Percentiles rank a stretch among this genome's conserved stretches.
Evolutionary conservation across 805 yeast genomes (phyloP).

Genomic region (Sugiyamaella americana): DNA sequence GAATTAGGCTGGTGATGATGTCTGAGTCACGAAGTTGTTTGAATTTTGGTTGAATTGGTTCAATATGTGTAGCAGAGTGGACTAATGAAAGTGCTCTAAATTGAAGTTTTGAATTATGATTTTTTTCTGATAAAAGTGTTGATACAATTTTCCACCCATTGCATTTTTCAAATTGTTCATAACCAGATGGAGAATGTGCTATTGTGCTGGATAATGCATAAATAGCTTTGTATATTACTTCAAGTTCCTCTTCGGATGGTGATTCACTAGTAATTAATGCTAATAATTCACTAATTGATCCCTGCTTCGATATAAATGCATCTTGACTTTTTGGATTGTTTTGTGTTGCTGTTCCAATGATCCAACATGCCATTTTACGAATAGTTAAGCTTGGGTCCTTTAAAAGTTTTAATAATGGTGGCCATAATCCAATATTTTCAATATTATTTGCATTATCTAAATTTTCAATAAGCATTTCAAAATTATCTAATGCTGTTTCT

Average conservation of each 20-base stretch:
- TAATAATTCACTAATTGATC: neutral
- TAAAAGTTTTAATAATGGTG: slow-evolving; percentile 51
- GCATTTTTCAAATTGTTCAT: slow-evolving; percentile 45
- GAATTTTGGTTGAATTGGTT: slow-evolving; percentile 19
- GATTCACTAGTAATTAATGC: neutral
- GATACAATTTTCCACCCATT: slow-evolving; percentile 60
- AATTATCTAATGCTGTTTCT: slow-evolving; percentile 75
- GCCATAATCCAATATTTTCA: slow-evolving; percentile 80
- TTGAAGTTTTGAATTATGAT: slow-evolving; percentile 10
- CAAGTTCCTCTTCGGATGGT: slow-evolving; percentile 21
- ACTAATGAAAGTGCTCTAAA: slow-evolving; percentile 19
- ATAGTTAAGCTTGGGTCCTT: slow-evolving; percentile 40
- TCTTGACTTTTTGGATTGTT: slow-evolving; percentile 73
- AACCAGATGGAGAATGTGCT: slow-evolving; percentile 59
- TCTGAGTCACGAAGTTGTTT: slow-evolving; percentile 11
- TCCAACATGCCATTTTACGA: slow-evolving; percentile 57
- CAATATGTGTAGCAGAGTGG: slow-evolving; percentile 18
- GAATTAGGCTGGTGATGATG: slow-evolving; percentile 13
- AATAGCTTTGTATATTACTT: slow-evolving; percentile 50
- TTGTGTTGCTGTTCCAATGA: slow-evolving; percentile 88
- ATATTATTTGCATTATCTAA: slow-evolving; percentile 92
- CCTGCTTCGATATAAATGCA: slow-evolving; percentile 40
- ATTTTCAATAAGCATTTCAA: slow-evolving; percentile 90
- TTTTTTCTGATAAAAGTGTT: slow-evolving; percentile 17
- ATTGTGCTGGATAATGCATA: slow-evolving; percentile 72